Evolutionary conservation across 352 stramenopile species (phyloP), one percentile per base, ranked within the genome.

Genomic region (Phytophthora syringae): DNA sequence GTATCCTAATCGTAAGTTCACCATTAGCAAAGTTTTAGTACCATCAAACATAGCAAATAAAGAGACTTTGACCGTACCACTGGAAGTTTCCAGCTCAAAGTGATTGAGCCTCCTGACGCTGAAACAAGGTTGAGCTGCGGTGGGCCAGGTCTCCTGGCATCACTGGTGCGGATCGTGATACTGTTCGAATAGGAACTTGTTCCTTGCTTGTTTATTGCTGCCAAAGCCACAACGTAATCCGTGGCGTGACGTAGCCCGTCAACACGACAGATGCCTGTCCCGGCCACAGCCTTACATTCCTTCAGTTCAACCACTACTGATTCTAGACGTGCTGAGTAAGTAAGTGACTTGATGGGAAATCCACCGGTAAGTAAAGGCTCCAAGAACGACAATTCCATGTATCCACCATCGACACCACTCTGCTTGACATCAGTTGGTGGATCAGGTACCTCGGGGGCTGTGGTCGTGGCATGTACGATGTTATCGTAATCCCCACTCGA

Each of bases 1-100:
- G 65, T 77, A 49, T 87, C 64, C 80, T 86, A 51, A 5, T 21
- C n/a, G n/a, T n/a, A n/a, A n/a, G n/a, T n/a, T n/a, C n/a, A 28
- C 12, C 11, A 39, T 39, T n/a, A 11, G n/a, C 11, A 39, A 36
- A 36, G 12, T 36, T 5, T 36, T 12, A 36, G 30, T 18, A 9
- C 27, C 40, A 32, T 39, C 15, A n/a, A 7, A 32, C 4, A 7
- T 22, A 30, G 0, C n/a, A 3, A 28, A 27, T 42, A 56, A 47
- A 42, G 22, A 21, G 36, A 42, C 9, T n/a, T 20, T 28, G 13
- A 0, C 24, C 60, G 21, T 76, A 88, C 79, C 72, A 51, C 39
- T 24, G 77, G 63, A 24, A 80, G 45, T 16, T 24, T 43, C 78
- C 69, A 84, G n/a, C 53, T 42, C 7, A 87, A 44, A 9, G 32